Evolutionary conservation across 352 stramenopile genomes (phyloP).

Genomic region (Phytophthora multivora): DNA sequence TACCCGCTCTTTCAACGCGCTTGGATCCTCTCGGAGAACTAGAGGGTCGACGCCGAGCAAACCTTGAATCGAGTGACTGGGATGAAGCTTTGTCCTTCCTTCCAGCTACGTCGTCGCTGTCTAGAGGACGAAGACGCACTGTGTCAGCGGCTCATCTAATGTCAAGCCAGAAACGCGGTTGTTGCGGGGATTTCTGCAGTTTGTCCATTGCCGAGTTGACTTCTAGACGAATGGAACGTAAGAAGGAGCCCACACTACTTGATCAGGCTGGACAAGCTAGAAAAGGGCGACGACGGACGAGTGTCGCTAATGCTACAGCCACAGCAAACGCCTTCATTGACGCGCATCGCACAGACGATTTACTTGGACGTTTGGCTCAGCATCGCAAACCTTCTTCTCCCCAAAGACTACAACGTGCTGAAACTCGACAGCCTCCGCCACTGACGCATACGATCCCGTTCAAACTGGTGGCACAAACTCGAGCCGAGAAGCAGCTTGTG

Average conservation of each 20-base stretch:
- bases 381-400: slow-evolving; percentile 41
- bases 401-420: slow-evolving; percentile 38
- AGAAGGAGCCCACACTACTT: slow-evolving; percentile 27
- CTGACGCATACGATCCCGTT: slow-evolving; percentile 69
- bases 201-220: slow-evolving; percentile 47
- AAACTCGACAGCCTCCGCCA: slow-evolving; percentile 16
- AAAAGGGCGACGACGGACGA: slow-evolving; percentile 43
- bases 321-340: slow-evolving; percentile 63
- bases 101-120: slow-evolving; percentile 53
- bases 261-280: slow-evolving; percentile 10
- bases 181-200: slow-evolving; percentile 71
- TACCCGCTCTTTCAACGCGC: slow-evolving; percentile 27
- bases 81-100: slow-evolving; percentile 65
- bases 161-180: slow-evolving; percentile 78
- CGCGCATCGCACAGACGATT: slow-evolving; percentile 36
- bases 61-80: slow-evolving; percentile 42
- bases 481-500: slow-evolving; percentile 79
- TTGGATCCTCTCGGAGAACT: slow-evolving; percentile 48
- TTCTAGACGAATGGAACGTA: slow-evolving; percentile 43
- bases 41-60: slow-evolving; percentile 20
- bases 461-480: slow-evolving; percentile 80
- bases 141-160: slow-evolving; percentile 68
- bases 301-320: slow-evolving; percentile 52
- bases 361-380: slow-evolving; percentile 19
- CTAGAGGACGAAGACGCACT: slow-evolving; percentile 51